phyloP scores from a whole-genome alignment of 1,284 basidiomycete genomes.

The Ganoderma lingzhi region DNA sequence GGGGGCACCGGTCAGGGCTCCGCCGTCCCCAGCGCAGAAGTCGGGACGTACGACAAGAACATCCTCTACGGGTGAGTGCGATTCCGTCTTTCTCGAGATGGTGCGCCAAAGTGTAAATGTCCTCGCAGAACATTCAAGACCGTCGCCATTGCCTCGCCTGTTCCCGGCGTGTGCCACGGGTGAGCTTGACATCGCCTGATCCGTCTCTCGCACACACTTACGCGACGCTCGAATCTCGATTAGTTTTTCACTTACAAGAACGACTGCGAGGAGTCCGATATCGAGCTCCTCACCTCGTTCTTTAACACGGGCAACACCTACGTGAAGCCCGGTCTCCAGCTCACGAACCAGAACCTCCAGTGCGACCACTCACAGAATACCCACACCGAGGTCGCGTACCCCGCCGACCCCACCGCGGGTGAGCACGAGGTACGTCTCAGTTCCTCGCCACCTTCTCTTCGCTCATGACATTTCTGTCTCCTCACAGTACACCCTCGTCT shows the following conservation, averaged over 20 bases:
- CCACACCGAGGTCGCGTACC: slow-evolving; percentile 7
- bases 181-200: neutral
- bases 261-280: slow-evolving; percentile 12
- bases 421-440: slow-evolving; percentile 9
- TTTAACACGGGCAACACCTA: slow-evolving; percentile 10
- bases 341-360: slow-evolving; percentile 13
- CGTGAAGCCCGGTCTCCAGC: slow-evolving; percentile 9
- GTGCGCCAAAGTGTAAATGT: neutral
- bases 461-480: neutral
- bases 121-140: slow-evolving; percentile 11
- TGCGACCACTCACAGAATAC: slow-evolving; percentile 12
- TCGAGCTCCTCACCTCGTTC: slow-evolving; percentile 13
- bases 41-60: slow-evolving; percentile 8
- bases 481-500: slow-evolving; percentile 9
- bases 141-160: slow-evolving; percentile 8
- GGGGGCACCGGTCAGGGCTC: neutral
- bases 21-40: slow-evolving; percentile 4
- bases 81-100: neutral
- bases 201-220: neutral
- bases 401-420: slow-evolving; percentile 4
- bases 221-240: neutral
- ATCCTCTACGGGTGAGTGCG: slow-evolving; percentile 10
- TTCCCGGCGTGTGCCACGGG: slow-evolving; percentile 8
- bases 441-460: no score
- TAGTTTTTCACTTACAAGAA: slow-evolving; percentile 14